Conservation (phyloP, 306 rosid genomes). For the Lithocarpus polystachyus region DNA sequence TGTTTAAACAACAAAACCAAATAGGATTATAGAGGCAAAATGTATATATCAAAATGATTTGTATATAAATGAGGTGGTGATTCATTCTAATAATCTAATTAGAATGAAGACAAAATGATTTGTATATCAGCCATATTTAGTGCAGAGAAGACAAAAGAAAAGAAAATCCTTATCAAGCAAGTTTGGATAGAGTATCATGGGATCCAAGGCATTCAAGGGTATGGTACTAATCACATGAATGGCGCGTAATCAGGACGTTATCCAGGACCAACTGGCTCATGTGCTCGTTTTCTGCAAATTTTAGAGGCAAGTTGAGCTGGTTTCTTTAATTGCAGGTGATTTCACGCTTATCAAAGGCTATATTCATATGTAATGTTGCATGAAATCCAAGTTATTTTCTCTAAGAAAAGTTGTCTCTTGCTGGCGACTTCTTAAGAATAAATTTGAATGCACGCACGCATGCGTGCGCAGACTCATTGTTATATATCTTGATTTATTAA, state of each 20-base stretch:
- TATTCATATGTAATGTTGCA: neutral
- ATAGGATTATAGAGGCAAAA: no score
- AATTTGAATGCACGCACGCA: no score
- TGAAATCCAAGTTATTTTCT: neutral
- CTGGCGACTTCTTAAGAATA: neutral
- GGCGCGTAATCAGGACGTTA: slow-evolving; percentile 20
- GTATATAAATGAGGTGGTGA: no score
- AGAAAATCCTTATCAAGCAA: neutral
- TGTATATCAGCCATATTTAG: no score
- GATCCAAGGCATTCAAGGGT: neutral
- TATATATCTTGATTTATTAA: neutral
- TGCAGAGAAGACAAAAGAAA: neutral
- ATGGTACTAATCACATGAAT: neutral
- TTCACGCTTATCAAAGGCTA: neutral
- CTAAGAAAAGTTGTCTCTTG: neutral
- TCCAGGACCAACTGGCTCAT: neutral
- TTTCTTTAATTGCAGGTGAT: neutral
- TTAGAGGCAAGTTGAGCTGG: neutral
- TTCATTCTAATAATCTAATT: no score
- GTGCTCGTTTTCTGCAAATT: neutral
- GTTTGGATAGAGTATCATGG: slow-evolving; percentile 3
- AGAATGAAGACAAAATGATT: no score
- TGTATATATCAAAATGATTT: no score
- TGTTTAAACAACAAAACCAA: no score
- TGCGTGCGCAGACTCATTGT: no score